phyloP scores from a whole-genome alignment of 129 eudicot genomes.

The Kitagawia praeruptora region DNA sequence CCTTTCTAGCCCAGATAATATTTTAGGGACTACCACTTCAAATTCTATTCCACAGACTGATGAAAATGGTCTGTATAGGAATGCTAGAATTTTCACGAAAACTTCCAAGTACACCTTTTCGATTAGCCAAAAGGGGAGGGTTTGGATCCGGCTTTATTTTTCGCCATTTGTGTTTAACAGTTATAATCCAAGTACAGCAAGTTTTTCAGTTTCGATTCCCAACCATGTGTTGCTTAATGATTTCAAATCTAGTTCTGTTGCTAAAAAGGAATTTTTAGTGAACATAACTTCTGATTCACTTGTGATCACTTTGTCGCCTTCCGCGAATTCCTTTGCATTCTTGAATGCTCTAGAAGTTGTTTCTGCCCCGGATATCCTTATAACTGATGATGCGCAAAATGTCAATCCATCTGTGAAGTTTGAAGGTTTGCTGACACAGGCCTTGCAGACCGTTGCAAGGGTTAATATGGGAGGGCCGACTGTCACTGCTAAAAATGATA shows the following conservation, averaged over 20 bases:
- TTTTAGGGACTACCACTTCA: slow-evolving; percentile 42
- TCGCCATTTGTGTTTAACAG: slow-evolving; percentile 43
- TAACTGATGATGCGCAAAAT: slow-evolving; percentile 43
- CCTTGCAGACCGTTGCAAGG: slow-evolving; percentile 53
- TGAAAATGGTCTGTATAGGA: slow-evolving; percentile 39
- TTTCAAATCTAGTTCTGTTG: slow-evolving; percentile 25
- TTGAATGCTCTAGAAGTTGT: slow-evolving; percentile 74
- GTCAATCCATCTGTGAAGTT: slow-evolving; percentile 33
- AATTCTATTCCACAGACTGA: slow-evolving; percentile 42
- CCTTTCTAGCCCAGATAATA: slow-evolving; percentile 56
- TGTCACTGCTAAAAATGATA: slow-evolving; percentile 51
- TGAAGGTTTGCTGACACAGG: slow-evolving; percentile 38
- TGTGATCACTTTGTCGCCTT: slow-evolving; percentile 45
- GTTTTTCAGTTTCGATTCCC: slow-evolving; percentile 54
- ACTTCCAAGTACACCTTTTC: slow-evolving; percentile 43
- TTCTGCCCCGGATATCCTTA: slow-evolving; percentile 59
- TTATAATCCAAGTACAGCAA: slow-evolving; percentile 46
- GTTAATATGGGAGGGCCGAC: slow-evolving; percentile 84
- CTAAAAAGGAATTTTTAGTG: slow-evolving; percentile 49
- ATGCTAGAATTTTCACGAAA: slow-evolving; percentile 62
- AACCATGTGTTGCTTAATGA: slow-evolving; percentile 38
- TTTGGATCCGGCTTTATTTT: slow-evolving; percentile 82
- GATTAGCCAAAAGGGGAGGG: slow-evolving; percentile 61
- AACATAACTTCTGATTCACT: slow-evolving; percentile 36
- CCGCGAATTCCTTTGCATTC: slow-evolving; percentile 50